Evolutionary conservation across 352 stramenopile species (phyloP), one percentile per base, ranked within the genome.

Genomic region (Globisporangium carolinianum): DNA sequence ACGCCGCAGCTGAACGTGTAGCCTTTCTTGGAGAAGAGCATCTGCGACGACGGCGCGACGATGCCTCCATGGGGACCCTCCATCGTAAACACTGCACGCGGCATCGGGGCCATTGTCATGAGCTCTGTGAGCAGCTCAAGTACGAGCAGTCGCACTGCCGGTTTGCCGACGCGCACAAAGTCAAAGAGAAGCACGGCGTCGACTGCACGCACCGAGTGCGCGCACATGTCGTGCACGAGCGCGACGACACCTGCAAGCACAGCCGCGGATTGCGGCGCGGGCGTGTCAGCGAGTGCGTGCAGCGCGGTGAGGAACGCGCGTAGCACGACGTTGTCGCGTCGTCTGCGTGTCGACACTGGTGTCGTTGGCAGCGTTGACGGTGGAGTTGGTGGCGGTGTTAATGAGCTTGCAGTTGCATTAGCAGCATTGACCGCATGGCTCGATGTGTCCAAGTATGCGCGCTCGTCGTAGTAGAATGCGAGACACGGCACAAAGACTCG

Each of bases 1-100:
- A 94, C 54, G 1, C 80, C 82, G 60, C 86, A 75, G 37, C 74
- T 88, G 58, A 78, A 86, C 12, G 76, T 82, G 56, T 91, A 94
- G 0, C 85, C 85, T 63, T 79, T 87, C 64, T 89, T 94, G 0
- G 79, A 74, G 45, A 89, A 76, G 47, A 88, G 64, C 47, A 76
- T 65, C 36, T 84, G 67, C 5, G 75, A 71, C 0, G 80, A 74
- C 6, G 77, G 77, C 14, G 84, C 75, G 43, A 91, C 66, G 7
- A 94, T 77, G 2, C 85, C 81, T 8, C 72, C 78, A 49, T 89
- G 75, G 0, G 63, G 18, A 38, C 82, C 85, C 46, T 68, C 72
- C 79, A 91, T 87, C 5, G 66, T 72, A 39, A 94, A 94, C 46
- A 91, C 73, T 24, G 79, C 82, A 15, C 82, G 77, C 3, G 82